Evolutionary conservation across 2,329 filamentous ascomycete species (phyloP).

Genomic region (Monosporascus sp.): DNA sequence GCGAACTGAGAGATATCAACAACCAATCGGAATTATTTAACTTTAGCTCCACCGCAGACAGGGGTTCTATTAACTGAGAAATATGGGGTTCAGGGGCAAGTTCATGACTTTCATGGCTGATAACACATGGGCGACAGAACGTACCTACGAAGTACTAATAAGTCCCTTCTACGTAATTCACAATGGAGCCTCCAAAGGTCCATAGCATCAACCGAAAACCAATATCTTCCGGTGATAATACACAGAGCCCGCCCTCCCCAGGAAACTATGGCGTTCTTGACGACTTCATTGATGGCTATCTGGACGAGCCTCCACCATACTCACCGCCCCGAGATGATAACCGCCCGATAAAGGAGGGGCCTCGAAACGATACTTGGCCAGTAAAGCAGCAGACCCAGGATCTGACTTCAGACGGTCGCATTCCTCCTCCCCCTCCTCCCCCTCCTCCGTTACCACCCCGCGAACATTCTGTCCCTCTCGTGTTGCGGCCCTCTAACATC

Average conservation of each 20-base stretch:
- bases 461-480: slow-evolving; percentile 13
- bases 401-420: slow-evolving; percentile 4
- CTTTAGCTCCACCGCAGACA: neutral
- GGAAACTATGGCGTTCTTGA: slow-evolving; percentile 6
- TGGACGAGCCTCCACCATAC: slow-evolving; percentile 8
- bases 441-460: slow-evolving; percentile 4
- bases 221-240: slow-evolving; percentile 4
- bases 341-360: neutral
- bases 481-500: slow-evolving; percentile 10
- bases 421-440: slow-evolving; percentile 4
- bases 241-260: neutral
- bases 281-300: slow-evolving; percentile 20
- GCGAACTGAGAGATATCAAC: too few species aligned
- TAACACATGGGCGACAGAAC: neutral
- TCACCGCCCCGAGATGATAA: neutral
- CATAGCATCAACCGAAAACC: slow-evolving; percentile 15
- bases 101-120: neutral
- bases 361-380: neutral
- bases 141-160: too few species aligned
- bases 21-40: neutral
- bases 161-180: neutral
- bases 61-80: neutral
- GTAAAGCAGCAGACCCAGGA: neutral
- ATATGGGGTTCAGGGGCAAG: neutral
- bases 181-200: neutral